Conservation (phyloP, 768 basidiomycete genomes). For the Polyporus arcularius region DNA sequence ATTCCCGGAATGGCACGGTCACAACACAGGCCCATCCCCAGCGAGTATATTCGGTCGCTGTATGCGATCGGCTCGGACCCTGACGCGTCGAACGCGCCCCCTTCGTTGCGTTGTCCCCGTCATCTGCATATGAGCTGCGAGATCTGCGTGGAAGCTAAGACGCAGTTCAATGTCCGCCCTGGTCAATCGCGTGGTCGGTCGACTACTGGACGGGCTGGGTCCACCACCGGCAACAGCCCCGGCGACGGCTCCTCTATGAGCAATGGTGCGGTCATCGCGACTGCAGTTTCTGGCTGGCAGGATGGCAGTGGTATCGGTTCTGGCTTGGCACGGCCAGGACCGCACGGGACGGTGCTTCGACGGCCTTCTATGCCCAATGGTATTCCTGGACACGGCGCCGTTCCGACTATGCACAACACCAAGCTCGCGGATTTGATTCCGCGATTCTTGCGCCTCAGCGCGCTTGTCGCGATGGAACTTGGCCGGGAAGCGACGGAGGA, state of each 20-base stretch:
- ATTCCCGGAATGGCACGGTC: conserved; percentile 3
- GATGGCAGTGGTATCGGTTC: conserved; percentile 75
- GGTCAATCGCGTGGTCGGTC: conserved; percentile 13
- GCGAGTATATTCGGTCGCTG: conserved; percentile 46
- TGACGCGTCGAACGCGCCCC: conserved; percentile 60
- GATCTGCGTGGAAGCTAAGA: conserved; percentile 71
- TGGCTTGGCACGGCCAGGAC: conserved; percentile 60
- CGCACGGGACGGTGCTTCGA: conserved; percentile 59
- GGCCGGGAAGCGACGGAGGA: conserved; percentile 59
- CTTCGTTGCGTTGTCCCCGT: conserved; percentile 66
- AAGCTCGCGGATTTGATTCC: conserved; percentile 67
- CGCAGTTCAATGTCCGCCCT: conserved; percentile 12
- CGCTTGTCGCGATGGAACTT: conserved; percentile 75
- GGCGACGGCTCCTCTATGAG: conserved; percentile 17
- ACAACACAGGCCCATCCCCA: conserved; percentile 24
- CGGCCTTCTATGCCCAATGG: conserved; percentile 36
- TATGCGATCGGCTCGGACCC: conserved; percentile 67
- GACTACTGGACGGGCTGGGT: conserved; percentile 19
- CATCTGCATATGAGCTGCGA: conserved; percentile 75
- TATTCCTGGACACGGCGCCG: conserved; percentile 20
- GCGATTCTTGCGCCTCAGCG: conserved; percentile 75
- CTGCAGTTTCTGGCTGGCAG: conserved; percentile 71
- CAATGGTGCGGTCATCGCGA: conserved; percentile 31
- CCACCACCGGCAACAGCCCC: conserved; percentile 27
- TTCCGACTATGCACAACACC: conserved; percentile 56